phyloP scores from a whole-genome alignment of 2,329 filamentous ascomycete species.

The Cladobotryum mycophilum region DNA sequence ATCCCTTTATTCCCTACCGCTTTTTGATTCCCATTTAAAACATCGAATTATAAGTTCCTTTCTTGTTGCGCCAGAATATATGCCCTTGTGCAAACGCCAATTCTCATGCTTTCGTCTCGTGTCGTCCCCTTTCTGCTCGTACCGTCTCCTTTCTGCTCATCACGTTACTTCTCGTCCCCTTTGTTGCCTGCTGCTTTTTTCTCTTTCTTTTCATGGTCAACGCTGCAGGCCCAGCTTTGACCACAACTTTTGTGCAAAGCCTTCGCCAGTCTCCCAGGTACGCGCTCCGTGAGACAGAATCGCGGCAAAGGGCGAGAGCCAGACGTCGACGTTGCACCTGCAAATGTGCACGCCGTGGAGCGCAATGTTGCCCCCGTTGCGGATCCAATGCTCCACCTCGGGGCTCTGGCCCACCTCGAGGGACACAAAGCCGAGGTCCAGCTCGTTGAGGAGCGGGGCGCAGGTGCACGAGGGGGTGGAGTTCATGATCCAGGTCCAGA shows the following conservation, averaged over 20 bases:
- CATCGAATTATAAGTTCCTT: not conserved
- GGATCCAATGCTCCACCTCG: slow-evolving; percentile 10
- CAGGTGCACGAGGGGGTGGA: slow-evolving; percentile 16
- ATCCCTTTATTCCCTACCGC: no score
- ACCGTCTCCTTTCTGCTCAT: no score
- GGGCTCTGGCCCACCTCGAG: slow-evolving; percentile 5
- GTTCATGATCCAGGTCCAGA: slow-evolving; percentile 31
- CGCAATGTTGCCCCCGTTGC: slow-evolving; percentile 6
- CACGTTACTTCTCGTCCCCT: no score
- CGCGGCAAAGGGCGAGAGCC: slow-evolving; percentile 10
- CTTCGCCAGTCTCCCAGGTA: slow-evolving; percentile 8
- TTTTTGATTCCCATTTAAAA: no score
- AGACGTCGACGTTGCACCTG: slow-evolving; percentile 8
- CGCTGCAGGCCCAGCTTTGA: slow-evolving; percentile 1
- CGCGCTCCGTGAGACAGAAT: slow-evolving; percentile 3
- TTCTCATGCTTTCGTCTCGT: no score
- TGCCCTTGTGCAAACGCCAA: no score
- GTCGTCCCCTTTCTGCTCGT: no score
- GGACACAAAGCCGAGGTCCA: slow-evolving; percentile 9
- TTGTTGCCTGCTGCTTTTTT: no score
- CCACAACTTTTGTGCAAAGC: slow-evolving; percentile 11
- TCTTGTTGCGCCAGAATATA: no score
- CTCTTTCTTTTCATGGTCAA: not conserved
- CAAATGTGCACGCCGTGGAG: slow-evolving; percentile 8
- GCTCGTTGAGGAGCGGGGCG: not conserved